phyloP scores from a whole-genome alignment of 352 stramenopile species.

The Thraustochytrium sp. region DNA sequence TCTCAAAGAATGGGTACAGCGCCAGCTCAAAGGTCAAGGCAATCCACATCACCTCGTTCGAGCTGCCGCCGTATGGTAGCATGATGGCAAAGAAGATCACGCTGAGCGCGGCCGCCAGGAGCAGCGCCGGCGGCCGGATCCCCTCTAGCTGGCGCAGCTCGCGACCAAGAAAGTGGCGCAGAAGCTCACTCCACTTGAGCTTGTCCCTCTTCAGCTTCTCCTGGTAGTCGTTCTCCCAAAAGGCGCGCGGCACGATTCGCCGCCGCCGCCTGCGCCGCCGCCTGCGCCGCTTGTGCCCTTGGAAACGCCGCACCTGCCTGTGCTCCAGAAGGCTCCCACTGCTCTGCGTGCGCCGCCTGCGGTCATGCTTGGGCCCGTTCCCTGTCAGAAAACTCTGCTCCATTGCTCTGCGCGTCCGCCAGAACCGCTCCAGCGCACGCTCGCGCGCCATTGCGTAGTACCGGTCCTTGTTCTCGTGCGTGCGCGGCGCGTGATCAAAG shows the following conservation, averaged over 20 bases:
- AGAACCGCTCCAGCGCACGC: background rate
- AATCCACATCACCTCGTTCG: background rate
- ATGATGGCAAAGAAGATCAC: background rate
- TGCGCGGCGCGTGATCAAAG: background rate
- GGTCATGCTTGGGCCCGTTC: background rate
- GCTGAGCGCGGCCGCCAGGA: background rate
- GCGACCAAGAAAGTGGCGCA: background rate
- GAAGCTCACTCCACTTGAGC: background rate
- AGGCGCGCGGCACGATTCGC: background rate
- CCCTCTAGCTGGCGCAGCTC: background rate
- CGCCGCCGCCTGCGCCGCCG: too few species aligned
- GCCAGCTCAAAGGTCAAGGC: background rate
- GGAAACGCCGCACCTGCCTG: too few species aligned
- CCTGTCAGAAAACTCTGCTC: background rate
- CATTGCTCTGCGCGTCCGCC: too few species aligned
- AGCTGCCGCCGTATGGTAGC: background rate
- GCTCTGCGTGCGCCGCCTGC: too few species aligned
- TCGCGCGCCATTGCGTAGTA: background rate
- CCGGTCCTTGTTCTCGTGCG: background rate
- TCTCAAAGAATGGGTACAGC: background rate
- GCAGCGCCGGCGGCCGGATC: background rate
- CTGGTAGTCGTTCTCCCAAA: constrained; percentile 12
- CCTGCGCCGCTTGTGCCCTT: too few species aligned
- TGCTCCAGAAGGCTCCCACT: too few species aligned
- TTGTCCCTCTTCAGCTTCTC: background rate